These are phyloP conservation scores for Trichosporon sp. DNA, from an alignment of 1,284 basidiomycete genomes.

Conservation along the genomic window DNA sequence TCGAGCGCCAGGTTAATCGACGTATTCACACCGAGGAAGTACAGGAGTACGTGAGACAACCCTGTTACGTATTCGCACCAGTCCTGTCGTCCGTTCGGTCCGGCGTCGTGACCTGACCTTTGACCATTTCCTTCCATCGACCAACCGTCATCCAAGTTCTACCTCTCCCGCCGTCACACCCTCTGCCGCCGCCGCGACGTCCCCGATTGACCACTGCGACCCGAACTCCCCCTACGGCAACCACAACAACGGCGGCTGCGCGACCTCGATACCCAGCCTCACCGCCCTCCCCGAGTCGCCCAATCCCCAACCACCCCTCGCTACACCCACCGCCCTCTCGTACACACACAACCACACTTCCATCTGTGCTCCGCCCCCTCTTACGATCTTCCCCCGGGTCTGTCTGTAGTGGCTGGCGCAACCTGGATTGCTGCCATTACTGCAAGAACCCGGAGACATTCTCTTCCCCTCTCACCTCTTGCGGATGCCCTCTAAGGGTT, in stretches of 20 bases:
- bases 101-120: slow-evolving; percentile 1
- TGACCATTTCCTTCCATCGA: neutral
- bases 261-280: neutral
- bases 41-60: neutral
- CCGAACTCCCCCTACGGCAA: neutral
- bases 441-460: neutral
- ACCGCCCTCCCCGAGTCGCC: neutral
- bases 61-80: neutral
- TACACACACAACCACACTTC: neutral
- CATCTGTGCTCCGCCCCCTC: neutral
- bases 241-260: neutral
- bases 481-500: neutral
- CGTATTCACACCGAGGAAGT: slow-evolving; percentile 5
- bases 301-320: neutral
- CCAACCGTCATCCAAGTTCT: neutral
- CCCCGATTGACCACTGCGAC: neutral
- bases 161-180: neutral
- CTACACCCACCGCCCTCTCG: neutral
- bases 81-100: neutral
- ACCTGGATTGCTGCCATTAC: neutral
- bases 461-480: neutral
- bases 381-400: neutral
- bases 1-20: neutral
- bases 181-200: neutral
- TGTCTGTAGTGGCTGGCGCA: slow-evolving; percentile 2